Evolutionary conservation across 768 basidiomycete species (phyloP).

Genomic region (Lepiota brunneoincarnata): DNA sequence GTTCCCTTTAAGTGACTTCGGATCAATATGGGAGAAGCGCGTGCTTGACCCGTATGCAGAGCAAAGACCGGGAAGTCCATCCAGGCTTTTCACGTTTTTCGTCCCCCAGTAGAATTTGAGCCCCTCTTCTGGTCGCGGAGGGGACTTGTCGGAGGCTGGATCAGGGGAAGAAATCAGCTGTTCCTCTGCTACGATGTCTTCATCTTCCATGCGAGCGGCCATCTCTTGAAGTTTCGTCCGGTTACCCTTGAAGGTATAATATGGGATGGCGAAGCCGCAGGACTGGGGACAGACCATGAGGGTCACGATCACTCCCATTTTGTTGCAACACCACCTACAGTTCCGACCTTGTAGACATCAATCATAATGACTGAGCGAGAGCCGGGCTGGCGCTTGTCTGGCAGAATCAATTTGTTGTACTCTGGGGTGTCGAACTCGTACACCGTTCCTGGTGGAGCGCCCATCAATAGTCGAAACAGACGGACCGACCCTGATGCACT

Average conservation of each 20-base stretch:
- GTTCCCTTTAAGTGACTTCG: background rate
- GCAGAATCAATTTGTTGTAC: slow-evolving; percentile 46
- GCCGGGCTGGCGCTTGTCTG: slow-evolving; percentile 43
- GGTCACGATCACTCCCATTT: background rate
- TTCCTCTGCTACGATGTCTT: slow-evolving; percentile 28
- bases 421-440: slow-evolving; percentile 58
- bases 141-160: background rate
- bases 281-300: slow-evolving; percentile 35
- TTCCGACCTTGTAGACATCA: slow-evolving; percentile 51
- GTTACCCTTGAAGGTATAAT: slow-evolving; percentile 46
- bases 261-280: slow-evolving; percentile 58
- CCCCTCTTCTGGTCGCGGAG: slow-evolving; percentile 30
- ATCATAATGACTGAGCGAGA: slow-evolving; percentile 55
- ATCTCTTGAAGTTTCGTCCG: slow-evolving; percentile 44
- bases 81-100: slow-evolving; percentile 44
- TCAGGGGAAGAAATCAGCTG: background rate
- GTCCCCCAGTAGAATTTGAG: slow-evolving; percentile 49
- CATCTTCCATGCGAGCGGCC: slow-evolving; percentile 32
- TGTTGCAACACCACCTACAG: slow-evolving; percentile 22
- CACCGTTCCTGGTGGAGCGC: slow-evolving; percentile 38
- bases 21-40: background rate
- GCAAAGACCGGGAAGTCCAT: slow-evolving; percentile 46
- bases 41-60: slow-evolving; percentile 20
- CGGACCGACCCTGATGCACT: background rate
- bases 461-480: background rate